phyloP scores from a whole-genome alignment of 1,284 basidiomycete species.

The Sporisorium reilianum region DNA sequence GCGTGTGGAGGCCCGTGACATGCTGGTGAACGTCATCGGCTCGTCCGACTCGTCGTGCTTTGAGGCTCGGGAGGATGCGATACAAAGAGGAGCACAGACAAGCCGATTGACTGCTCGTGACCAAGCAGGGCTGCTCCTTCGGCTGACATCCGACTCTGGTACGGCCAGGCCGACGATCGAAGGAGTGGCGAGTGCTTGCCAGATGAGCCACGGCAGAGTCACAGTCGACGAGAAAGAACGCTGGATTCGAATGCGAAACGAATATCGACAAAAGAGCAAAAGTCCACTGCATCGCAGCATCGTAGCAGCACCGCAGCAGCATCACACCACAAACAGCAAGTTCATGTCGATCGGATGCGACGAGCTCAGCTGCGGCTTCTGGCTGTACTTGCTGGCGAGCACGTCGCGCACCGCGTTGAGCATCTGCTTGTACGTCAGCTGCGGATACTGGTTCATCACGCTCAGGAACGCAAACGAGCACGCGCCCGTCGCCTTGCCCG shows the following conservation, averaged over 20 bases:
- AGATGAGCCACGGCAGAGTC: too few relatives aligned
- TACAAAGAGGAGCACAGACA: background rate
- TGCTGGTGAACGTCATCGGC: constrained; percentile 6
- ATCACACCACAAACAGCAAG: constrained; percentile 61
- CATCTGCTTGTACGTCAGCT: constrained; percentile 66
- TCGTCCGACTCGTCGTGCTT: too few relatives aligned
- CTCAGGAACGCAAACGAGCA: constrained; percentile 67
- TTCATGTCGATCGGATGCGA: constrained; percentile 68
- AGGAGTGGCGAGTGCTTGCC: too few relatives aligned
- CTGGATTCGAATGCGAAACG: too few relatives aligned
- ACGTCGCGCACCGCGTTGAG: constrained; percentile 62
- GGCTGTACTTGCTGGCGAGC: constrained; percentile 65
- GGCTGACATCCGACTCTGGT: background rate
- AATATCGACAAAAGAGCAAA: background rate
- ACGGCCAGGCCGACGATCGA: too few relatives aligned
- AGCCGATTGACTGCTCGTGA: constrained; percentile 1
- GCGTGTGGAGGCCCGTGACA: constrained; percentile 15
- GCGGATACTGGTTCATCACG: constrained; percentile 72
- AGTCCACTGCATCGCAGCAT: too few relatives aligned
- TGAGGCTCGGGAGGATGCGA: too few relatives aligned
- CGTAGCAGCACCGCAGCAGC: too few relatives aligned
- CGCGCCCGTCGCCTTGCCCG: constrained; percentile 81
- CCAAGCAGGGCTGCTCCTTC: background rate
- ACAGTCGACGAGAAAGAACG: too few relatives aligned
- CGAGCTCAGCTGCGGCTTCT: constrained; percentile 70